Evolutionary conservation across 1,284 basidiomycete species (phyloP).

Genomic region (Tylopilus orsonianus): DNA sequence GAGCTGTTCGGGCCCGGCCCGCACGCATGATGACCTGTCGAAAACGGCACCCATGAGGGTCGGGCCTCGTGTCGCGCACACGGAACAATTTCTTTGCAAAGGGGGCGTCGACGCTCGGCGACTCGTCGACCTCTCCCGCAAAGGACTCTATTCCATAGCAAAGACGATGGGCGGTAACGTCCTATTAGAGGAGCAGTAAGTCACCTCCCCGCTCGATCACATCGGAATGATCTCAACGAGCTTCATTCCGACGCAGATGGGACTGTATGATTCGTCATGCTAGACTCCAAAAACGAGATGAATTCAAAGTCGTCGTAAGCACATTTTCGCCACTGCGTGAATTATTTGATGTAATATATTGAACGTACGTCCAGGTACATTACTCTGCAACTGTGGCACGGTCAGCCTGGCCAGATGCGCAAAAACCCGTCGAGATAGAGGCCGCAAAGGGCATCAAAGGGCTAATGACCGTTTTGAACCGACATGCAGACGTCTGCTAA

Average conservation of each 20-base stretch:
- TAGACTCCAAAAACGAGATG: constrained; percentile 28
- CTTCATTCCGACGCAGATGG: constrained; percentile 31
- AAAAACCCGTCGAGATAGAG: constrained; percentile 35
- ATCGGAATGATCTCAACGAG: constrained; percentile 17
- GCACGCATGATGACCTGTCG: constrained; percentile 28
- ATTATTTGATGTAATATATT: constrained; percentile 7
- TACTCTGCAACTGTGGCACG: constrained; percentile 38
- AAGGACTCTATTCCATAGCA: constrained; percentile 34
- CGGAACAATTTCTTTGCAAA: constrained; percentile 36
- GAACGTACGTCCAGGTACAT: constrained; percentile 30
- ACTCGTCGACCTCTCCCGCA: constrained; percentile 36
- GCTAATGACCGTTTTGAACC: constrained; percentile 37
- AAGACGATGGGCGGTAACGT: constrained; percentile 38
- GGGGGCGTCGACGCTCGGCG: constrained; percentile 37
- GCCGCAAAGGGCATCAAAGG: constrained; percentile 37
- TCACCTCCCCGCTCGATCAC: constrained; percentile 16
- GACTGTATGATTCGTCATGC: constrained; percentile 36
- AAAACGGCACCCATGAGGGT: constrained; percentile 26
- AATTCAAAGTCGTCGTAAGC: constrained; percentile 36
- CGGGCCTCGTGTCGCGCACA: constrained; percentile 37
- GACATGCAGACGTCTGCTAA: constrained; percentile 31
- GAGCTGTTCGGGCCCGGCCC: constrained; percentile 37
- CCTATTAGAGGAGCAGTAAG: constrained; percentile 37
- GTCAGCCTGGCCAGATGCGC: constrained; percentile 35
- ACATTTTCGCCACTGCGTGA: constrained; percentile 5